Conservation (phyloP, 2,329 filamentous ascomycete species). For the Ophiosphaerella korrae region DNA sequence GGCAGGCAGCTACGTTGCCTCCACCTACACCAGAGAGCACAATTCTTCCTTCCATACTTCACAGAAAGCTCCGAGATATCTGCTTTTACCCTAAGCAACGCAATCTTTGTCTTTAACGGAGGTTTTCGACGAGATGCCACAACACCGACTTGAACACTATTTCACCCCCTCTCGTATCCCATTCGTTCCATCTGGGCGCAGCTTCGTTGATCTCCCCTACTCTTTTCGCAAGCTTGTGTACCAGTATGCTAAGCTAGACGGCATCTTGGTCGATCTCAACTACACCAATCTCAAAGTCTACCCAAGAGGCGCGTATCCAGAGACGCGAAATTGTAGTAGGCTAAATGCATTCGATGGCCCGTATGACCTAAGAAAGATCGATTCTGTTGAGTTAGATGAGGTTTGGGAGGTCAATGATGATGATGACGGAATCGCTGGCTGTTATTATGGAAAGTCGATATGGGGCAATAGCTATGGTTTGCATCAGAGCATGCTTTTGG, state of each 20-base stretch:
- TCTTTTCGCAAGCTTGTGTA: conserved; percentile 1
- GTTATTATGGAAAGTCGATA: neutral
- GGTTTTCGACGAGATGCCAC: neutral
- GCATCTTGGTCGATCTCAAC: neutral
- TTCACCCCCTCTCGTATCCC: neutral
- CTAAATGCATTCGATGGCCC: neutral
- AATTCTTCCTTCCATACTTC: too few relatives aligned
- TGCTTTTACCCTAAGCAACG: too few relatives aligned
- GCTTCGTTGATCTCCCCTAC: conserved; percentile 6
- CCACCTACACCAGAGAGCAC: too few relatives aligned
- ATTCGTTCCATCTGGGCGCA: neutral
- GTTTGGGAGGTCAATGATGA: neutral
- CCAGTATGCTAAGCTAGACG: neutral
- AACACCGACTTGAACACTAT: conserved; percentile 2
- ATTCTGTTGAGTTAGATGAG: neutral
- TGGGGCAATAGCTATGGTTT: neutral
- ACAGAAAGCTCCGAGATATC: too few relatives aligned
- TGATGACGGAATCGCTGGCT: neutral
- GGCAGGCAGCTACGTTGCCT: too few relatives aligned
- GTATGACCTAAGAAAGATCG: neutral
- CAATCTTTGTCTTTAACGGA: neutral
- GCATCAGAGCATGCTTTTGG: conserved; percentile 1
- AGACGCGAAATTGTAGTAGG: neutral
- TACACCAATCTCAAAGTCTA: conserved; percentile 4
- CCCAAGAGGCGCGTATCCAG: neutral